Base-by-base conservation (phyloP, 2,329 filamentous ascomycete genomes). In the Balansia obtecta region DNA sequence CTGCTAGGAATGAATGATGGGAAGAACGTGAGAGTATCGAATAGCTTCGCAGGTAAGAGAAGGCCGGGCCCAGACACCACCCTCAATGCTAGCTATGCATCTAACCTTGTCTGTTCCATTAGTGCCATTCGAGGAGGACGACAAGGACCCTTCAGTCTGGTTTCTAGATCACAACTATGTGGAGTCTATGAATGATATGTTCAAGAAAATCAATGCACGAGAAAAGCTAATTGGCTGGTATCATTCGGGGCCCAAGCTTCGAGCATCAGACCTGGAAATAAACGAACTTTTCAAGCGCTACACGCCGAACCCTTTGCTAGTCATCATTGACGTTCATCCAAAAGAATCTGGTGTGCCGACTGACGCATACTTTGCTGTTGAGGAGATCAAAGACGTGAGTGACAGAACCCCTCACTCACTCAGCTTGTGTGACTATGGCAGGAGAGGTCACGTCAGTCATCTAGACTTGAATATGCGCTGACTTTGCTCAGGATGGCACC, bases 171-270 rank as follows among this genome's bases (percentile, higher is more conserved):
- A 98, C 78, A 97, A 97, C 79, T 98, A 96, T 64, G 87, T 98
- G 69, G 93, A 98, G 71, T 88, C 85, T 60, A 98, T 98, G 93
- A 95, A 93, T 73, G 93, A 97, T 70, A 98, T 98, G 93, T 98
- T 98, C 80, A 98, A 98, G 77, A 97, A 97, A 74, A 90, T 98
- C 77, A 98, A 98, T 74, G 93, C 93, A 54, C 79, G 88, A 56
- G 93, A 98, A 75, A 97, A 97, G 82, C 79, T 98, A 68, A 94
- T 98, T 77, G 93, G 93, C 64, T 98, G 93, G 93, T 98, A 98
- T 71, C 93, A 98, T 72, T 95, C 93, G 18, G 93, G 93, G 41
- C 93, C 93, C 39, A 98, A 97, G 77, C 77, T 98, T 63, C 83
- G 93, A 65, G 91, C 90, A 50, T 96, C 93, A 44, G 93, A 98